phyloP scores from a whole-genome alignment of 1,284 basidiomycete species.

The Papiliotrema terrestris region DNA sequence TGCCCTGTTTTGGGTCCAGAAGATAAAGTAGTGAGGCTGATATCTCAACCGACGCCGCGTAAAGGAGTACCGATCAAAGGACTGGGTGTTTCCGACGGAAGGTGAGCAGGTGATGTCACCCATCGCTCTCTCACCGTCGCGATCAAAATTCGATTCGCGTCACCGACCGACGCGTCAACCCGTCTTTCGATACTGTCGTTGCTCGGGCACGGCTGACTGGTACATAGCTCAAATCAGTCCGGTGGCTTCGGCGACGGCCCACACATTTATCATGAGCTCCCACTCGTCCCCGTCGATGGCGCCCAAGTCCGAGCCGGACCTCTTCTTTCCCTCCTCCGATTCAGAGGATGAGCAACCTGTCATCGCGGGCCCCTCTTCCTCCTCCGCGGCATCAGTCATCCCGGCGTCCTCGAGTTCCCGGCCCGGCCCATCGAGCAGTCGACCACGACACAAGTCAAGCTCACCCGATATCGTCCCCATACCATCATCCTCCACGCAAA shows the following conservation, averaged over 20 bases:
- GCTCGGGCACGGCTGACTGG: background rate
- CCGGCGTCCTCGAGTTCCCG: background rate
- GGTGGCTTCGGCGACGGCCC: background rate
- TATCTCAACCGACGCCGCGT: too few relatives aligned
- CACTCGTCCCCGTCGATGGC: slow-evolving; percentile 2
- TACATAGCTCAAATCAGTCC: background rate
- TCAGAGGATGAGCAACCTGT: slow-evolving; percentile 24
- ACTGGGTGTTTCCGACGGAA: too few relatives aligned
- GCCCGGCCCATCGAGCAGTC: background rate
- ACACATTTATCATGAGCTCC: background rate
- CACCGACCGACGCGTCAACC: background rate
- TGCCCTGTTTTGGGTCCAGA: too few relatives aligned
- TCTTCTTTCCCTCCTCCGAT: slow-evolving; percentile 37
- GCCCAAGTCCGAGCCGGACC: slow-evolving; percentile 26
- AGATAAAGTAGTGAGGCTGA: too few relatives aligned
- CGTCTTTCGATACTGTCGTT: background rate
- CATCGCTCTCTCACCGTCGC: background rate
- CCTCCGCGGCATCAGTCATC: background rate
- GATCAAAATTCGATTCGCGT: background rate
- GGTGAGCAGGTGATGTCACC: too few relatives aligned
- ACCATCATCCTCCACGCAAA: slow-evolving; percentile 5
- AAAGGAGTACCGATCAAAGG: too few relatives aligned
- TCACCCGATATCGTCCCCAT: slow-evolving; percentile 13
- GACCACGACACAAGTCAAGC: background rate
- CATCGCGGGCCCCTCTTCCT: background rate